Evolutionary conservation across 1,139 yeast genomes (phyloP), one percentile per base, ranked within the genome.

Genomic region (Saccharomyces hybrid): DNA sequence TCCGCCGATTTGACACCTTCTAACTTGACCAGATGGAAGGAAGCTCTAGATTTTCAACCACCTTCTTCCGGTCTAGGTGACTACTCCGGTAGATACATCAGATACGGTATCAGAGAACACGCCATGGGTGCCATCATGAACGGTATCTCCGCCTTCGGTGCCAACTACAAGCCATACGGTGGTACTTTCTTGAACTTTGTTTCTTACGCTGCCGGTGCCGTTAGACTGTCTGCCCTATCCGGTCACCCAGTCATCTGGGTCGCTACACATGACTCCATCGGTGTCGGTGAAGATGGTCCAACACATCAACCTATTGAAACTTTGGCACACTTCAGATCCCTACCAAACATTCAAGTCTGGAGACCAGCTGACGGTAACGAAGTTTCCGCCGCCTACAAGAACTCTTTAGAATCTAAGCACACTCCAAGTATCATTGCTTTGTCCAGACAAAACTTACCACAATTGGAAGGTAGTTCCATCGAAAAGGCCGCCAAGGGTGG

Each of bases 341-440:
- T 82, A 68, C 99, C 99, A 78, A 95, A 95, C 81, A 70, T 84
- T 68, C 82, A 86, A 73, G 98, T 93, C 59, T 93, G 98, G 98
- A 89, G 99, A 83, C 99, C 99, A 67, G 99, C 99, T 71, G 99
- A 95, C 74, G 99, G 99, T 79, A 93, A 93, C 75, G 99, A 93
- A 80, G 86, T 88, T 63, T 88, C 97, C 64, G 99, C 98, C 70
- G 97, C 99, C 62, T 93, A 93, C 84, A 77, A 81, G 76, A 78
- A 79, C 64, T 88, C 99, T 55, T 69, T 93, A 61, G 83, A 80
- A 71, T 77, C 85, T 57, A 80, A 76, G 59, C 76, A 79, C 67
- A 89, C 96, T 56, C 99, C 99, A 63, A 81, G 95, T 58, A 78
- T 95, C 68, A 78, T 93, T 74, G 97, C 98, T 61, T 81, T 95